phyloP scores from a whole-genome alignment of 805 yeast species.

The Hanseniaspora vineae region DNA sequence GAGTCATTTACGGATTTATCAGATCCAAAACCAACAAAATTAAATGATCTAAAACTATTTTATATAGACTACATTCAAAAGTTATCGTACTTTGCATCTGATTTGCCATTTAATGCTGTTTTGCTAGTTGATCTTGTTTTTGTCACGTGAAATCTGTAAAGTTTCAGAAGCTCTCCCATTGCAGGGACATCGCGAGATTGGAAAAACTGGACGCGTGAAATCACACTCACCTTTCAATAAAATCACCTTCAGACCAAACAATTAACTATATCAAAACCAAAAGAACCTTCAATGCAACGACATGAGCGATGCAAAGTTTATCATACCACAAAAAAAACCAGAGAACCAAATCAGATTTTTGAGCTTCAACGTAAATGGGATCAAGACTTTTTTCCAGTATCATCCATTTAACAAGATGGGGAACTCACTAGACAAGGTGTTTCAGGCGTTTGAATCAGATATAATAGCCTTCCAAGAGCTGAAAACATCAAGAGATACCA shows the following conservation, averaged over 20 bases:
- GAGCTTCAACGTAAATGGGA: constrained; percentile 78
- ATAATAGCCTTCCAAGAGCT: constrained; percentile 80
- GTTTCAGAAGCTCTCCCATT: too few species aligned
- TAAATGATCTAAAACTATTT: background rate
- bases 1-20: background rate
- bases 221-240: too few species aligned
- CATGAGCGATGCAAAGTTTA: background rate
- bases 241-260: too few species aligned
- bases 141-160: too few species aligned
- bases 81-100: too few species aligned
- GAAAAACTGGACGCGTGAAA: too few species aligned
- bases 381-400: constrained; percentile 66
- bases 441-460: constrained; percentile 51
- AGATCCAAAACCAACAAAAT: background rate
- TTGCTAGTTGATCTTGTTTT: too few species aligned
- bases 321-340: background rate
- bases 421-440: constrained; percentile 26
- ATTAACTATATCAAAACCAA: background rate
- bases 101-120: too few species aligned
- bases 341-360: constrained; percentile 31
- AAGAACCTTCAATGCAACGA: background rate
- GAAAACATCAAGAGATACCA: constrained; percentile 41
- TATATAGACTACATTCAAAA: background rate
- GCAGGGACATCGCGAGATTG: too few species aligned
- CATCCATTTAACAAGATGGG: constrained; percentile 62